Evolutionary conservation across 2,329 filamentous ascomycete species (phyloP).

Genomic region (Ustilaginoidea virens): DNA sequence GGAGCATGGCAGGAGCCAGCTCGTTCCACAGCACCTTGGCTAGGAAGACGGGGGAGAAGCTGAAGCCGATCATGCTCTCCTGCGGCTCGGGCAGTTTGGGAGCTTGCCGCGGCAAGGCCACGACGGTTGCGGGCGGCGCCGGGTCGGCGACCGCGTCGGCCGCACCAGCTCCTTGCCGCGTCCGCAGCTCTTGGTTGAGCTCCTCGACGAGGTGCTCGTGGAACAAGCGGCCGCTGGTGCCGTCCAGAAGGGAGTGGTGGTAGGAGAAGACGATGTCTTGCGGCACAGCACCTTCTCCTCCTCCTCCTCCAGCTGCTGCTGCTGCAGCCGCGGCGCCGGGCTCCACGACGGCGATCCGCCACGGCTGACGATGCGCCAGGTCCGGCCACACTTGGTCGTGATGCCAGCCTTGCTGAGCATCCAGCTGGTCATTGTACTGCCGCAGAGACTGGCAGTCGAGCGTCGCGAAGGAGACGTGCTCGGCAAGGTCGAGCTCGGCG

Average conservation of each 20-base stretch:
- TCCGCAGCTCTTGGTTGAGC: slow-evolving; percentile 16
- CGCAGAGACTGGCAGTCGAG: slow-evolving; percentile 8
- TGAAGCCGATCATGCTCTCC: slow-evolving; percentile 25
- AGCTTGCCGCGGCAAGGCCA: slow-evolving; percentile 16
- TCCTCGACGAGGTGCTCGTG: slow-evolving; percentile 30
- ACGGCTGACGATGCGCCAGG: slow-evolving; percentile 25
- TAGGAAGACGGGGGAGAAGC: slow-evolving; percentile 24
- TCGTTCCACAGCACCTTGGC: slow-evolving; percentile 22
- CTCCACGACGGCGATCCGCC: slow-evolving; percentile 27
- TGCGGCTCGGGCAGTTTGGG: slow-evolving; percentile 21
- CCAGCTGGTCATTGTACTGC: slow-evolving; percentile 16
- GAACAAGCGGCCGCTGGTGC: slow-evolving; percentile 30
- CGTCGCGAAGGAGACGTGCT: slow-evolving; percentile 23
- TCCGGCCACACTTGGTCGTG: slow-evolving; percentile 27
- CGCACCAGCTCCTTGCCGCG: too few relatives aligned
- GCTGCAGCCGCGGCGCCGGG: slow-evolving; percentile 5
- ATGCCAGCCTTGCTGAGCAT: slow-evolving; percentile 19
- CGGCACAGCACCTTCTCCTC: too few relatives aligned
- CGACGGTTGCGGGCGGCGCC: background rate
- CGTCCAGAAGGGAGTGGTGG: slow-evolving; percentile 39
- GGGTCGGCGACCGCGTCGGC: too few relatives aligned
- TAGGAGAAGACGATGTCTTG: slow-evolving; percentile 30
- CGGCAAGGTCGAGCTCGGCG: slow-evolving; percentile 23
- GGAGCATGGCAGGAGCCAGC: slow-evolving; percentile 24
- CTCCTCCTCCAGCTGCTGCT: too few relatives aligned